These are phyloP conservation scores for Pythium chondricola DNA, from an alignment of 352 stramenopile species.

Conservation along the genomic window DNA sequence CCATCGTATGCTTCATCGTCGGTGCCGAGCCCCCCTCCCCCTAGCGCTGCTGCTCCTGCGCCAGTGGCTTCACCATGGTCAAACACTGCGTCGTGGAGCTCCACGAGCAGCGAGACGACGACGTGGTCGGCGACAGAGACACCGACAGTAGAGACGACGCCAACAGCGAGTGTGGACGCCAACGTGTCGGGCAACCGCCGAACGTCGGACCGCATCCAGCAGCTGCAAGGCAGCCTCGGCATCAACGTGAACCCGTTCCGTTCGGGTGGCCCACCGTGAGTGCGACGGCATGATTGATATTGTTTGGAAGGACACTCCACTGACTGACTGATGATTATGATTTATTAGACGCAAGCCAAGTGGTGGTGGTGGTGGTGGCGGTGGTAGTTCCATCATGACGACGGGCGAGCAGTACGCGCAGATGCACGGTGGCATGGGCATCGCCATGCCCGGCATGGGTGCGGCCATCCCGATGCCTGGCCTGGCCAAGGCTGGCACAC, in stretches of 20 bases:
- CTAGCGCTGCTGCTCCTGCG: background rate
- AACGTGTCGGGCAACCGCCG: slow-evolving; percentile 20
- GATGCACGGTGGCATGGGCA: slow-evolving; percentile 55
- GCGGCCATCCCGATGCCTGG: slow-evolving; percentile 80
- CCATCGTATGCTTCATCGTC: slow-evolving; percentile 3
- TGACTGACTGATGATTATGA: background rate
- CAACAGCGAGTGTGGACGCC: slow-evolving; percentile 21
- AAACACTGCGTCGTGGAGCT: too few relatives aligned
- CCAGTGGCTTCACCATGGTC: background rate
- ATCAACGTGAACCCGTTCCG: slow-evolving; percentile 85
- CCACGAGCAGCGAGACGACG: slow-evolving; percentile 1
- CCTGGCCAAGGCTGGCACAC: slow-evolving; percentile 55
- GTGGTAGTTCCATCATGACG: slow-evolving; percentile 66
- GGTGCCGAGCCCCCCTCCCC: background rate
- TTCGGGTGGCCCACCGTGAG: slow-evolving; percentile 24
- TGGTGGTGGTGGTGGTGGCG: slow-evolving; percentile 14
- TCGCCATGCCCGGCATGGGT: slow-evolving; percentile 77
- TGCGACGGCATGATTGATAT: background rate
- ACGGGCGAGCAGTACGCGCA: slow-evolving; percentile 80
- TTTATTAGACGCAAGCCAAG: slow-evolving; percentile 23
- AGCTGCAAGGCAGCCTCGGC: slow-evolving; percentile 72
- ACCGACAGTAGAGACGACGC: slow-evolving; percentile 6
- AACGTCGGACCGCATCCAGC: slow-evolving; percentile 50
- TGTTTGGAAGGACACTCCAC: background rate
- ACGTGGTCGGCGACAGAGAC: slow-evolving; percentile 1